Evolutionary conservation across 352 stramenopile species (phyloP), one percentile per base, ranked within the genome.

Genomic region (Globisporangium paroecandrum): DNA sequence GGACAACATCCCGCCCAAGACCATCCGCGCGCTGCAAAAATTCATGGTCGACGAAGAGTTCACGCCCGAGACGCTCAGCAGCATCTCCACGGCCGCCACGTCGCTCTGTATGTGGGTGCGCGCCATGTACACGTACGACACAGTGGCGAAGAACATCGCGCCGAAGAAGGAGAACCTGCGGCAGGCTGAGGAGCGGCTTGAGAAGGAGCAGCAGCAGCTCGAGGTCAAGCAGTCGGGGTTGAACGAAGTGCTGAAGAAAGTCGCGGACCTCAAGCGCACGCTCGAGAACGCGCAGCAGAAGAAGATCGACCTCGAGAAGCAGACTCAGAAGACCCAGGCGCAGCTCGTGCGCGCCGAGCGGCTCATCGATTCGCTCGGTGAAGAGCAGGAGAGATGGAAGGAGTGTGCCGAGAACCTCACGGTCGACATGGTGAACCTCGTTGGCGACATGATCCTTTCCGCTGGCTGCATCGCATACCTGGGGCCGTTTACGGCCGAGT

Each of bases 41-140:
- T 97, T 97, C 61, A 95, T 97, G 47, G 69, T 85, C 0, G 86
- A 97, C 49, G 83, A 93, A 60, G 89, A 98, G 61, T 98, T 98
- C 57, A 96, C 91, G 25, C 89, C 91, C 3, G 90, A 98, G 69
- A 97, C 91, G n/a, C 70, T 96, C 8, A 90, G 79, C 57, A 94
- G 83, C 58, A 93, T 95, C 43, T 98, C 92, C 7, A 95, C 79
- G 4, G 94, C 94, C 13, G 93, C 93, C 13, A 97, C 83, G 1
- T 97, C 90, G 34, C 76, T 98, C 0, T 98, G 94, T 70, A 98
- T 98, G 93, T 98, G 94, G 91, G 93, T 89, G 0, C 81, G 91
- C 18, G 94, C 93, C 5, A 98, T 98, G 88, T 94, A 97, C 68
- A 97, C 89, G 25, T 98, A 98, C 77, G 91, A 98, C 71, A 85